Percentiles rank a stretch among this genome's conserved stretches.
phyloP scores from a whole-genome alignment of 1,284 basidiomycete genomes.

The Fomitopsis pinicola region DNA sequence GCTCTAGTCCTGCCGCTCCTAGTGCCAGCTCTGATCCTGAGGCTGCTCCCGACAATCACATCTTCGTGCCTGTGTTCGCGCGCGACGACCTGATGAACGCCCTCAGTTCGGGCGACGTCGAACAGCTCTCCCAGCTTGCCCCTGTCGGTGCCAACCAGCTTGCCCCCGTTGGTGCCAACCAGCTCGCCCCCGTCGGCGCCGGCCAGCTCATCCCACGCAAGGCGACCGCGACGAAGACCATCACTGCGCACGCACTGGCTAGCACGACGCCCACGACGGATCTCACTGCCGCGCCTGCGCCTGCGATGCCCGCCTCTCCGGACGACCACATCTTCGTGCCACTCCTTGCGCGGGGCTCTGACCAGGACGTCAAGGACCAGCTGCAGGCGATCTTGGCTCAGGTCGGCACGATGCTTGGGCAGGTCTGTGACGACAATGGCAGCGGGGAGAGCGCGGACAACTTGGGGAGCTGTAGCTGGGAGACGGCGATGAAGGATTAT shows the following conservation, averaged over 20 bases:
- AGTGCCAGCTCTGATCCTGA: background rate
- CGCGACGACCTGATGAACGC: constrained; percentile 19
- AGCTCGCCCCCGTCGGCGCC: background rate
- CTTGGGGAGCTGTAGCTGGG: constrained; percentile 56
- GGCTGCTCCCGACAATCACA: constrained; percentile 8
- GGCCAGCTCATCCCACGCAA: background rate
- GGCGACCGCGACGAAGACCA: background rate
- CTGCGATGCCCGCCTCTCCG: background rate
- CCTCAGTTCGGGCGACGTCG: constrained; percentile 13
- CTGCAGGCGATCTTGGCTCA: constrained; percentile 28
- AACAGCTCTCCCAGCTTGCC: constrained; percentile 2
- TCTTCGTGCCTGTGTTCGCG: constrained; percentile 14
- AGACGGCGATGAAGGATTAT: constrained; percentile 51
- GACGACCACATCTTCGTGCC: constrained; percentile 14
- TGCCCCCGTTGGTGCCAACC: too few relatives aligned
- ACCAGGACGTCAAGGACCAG: constrained; percentile 17
- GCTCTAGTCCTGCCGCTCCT: background rate
- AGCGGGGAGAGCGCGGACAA: constrained; percentile 30
- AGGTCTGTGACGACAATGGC: constrained; percentile 44
- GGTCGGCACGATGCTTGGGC: constrained; percentile 30
- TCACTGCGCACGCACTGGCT: background rate
- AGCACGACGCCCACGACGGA: too few relatives aligned
- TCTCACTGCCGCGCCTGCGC: too few relatives aligned
- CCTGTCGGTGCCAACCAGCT: background rate
- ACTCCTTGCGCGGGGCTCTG: constrained; percentile 15